Evolutionary conservation across 352 stramenopile species (phyloP).

Genomic region (Phytophthora fragariaefolia): DNA sequence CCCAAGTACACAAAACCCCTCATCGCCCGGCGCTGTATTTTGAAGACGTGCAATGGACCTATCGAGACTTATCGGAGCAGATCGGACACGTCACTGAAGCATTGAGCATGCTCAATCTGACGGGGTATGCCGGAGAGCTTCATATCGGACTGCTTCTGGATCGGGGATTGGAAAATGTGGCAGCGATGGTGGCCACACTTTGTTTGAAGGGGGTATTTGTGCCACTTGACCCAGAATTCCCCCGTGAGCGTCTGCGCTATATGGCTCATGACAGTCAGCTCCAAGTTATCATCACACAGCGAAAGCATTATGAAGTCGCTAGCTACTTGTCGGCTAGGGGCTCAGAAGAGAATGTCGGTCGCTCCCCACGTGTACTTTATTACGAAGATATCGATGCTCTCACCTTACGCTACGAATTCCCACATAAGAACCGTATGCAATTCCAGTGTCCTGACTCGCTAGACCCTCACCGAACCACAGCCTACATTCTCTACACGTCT

Average conservation of each 20-base stretch:
- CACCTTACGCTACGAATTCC: not conserved
- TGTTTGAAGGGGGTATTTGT: slow-evolving; percentile 49
- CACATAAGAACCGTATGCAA: not conserved
- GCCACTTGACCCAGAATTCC: slow-evolving; percentile 55
- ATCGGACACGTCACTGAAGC: slow-evolving; percentile 34
- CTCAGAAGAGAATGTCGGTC: slow-evolving; percentile 1
- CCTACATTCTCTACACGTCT: slow-evolving; percentile 82
- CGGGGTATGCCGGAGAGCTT: slow-evolving; percentile 9
- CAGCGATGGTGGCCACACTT: slow-evolving; percentile 50
- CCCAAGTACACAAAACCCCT: slow-evolving; percentile 42
- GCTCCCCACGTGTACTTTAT: slow-evolving; percentile 28
- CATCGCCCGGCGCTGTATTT: slow-evolving; percentile 43
- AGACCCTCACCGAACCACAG: slow-evolving; percentile 22
- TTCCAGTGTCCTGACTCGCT: not conserved
- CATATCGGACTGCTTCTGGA: slow-evolving; percentile 54
- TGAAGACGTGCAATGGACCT: slow-evolving; percentile 49
- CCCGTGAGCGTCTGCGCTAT: slow-evolving; percentile 52
- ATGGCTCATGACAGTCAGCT: slow-evolving; percentile 52
- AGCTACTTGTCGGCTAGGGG: slow-evolving; percentile 21
- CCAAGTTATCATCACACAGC: slow-evolving; percentile 51
- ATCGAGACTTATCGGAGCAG: slow-evolving; percentile 43
- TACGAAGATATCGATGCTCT: slow-evolving; percentile 40
- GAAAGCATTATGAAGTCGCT: slow-evolving; percentile 33
- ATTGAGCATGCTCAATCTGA: slow-evolving; percentile 22
- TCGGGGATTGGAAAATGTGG: slow-evolving; percentile 50